Evolutionary conservation across 2,329 filamentous ascomycete genomes (phyloP).

Genomic region (Aspergillus pseudoviridinutans): DNA sequence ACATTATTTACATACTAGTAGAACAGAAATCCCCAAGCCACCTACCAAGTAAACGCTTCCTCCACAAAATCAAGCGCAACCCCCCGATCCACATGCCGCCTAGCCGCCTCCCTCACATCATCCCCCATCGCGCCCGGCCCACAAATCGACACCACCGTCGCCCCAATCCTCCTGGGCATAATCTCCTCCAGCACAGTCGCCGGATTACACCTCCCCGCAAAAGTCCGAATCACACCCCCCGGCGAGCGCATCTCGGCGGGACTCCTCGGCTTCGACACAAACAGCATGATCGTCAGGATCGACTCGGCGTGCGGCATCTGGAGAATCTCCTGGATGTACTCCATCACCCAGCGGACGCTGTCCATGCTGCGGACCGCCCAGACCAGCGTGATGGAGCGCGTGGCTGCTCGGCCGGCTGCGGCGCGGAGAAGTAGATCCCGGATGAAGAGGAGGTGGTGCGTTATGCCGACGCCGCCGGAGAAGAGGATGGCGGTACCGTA

Average conservation of each 20-base stretch:
- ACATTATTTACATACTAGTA: too few species aligned
- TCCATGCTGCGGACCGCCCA: slow-evolving; percentile 61
- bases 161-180: not conserved
- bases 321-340: slow-evolving; percentile 64
- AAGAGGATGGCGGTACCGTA: slow-evolving; percentile 64
- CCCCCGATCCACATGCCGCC: not conserved
- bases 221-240: not conserved
- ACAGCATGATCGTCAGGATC: not conserved
- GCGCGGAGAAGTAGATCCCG: slow-evolving; percentile 55
- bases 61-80: not conserved
- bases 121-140: not conserved
- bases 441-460: slow-evolving; percentile 60
- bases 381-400: slow-evolving; percentile 57
- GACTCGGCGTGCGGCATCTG: not conserved
- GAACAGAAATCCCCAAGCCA: too few species aligned
- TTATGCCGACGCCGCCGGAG: slow-evolving; percentile 63
- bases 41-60: not conserved
- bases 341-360: slow-evolving; percentile 59
- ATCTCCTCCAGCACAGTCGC: not conserved
- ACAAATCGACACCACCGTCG: not conserved
- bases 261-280: not conserved
- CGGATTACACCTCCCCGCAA: not conserved
- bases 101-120: not conserved
- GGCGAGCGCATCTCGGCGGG: not conserved
- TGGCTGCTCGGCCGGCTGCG: slow-evolving; percentile 51